phyloP scores from a whole-genome alignment of 2,329 filamentous ascomycete genomes.

The Paecilomyces variotii region DNA sequence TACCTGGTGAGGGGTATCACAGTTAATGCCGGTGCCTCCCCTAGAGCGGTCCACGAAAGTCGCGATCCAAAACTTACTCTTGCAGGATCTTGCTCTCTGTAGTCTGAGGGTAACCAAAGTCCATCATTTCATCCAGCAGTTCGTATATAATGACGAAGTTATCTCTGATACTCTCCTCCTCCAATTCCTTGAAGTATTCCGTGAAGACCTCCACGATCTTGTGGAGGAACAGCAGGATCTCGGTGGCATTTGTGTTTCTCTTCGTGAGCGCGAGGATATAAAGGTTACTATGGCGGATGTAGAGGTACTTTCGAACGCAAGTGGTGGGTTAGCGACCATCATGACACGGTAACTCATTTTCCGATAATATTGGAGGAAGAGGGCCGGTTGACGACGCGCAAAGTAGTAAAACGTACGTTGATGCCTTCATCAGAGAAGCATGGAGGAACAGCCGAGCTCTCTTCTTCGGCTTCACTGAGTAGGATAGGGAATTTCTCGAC shows the following conservation, averaged over 20 bases:
- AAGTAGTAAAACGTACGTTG: constrained; percentile 57
- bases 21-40: constrained; percentile 2
- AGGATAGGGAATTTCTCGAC: constrained; percentile 97
- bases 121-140: constrained; percentile 99
- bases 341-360: constrained; percentile 1
- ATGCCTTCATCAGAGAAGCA: constrained; percentile 99
- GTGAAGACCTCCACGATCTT: constrained; percentile 98
- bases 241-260: constrained; percentile 96
- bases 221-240: constrained; percentile 96
- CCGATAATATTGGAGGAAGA: neutral
- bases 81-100: constrained; percentile 98
- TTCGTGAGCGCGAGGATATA: constrained; percentile 97
- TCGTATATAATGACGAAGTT: constrained; percentile 99
- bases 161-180: constrained; percentile 97
- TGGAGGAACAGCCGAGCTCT: constrained; percentile 91
- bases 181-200: constrained; percentile 98
- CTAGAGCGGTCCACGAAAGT: neutral
- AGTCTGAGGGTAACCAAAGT: constrained; percentile 98
- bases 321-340: neutral
- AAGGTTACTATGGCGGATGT: constrained; percentile 98
- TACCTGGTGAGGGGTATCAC: constrained; percentile 44
- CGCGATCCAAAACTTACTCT: constrained; percentile 48
- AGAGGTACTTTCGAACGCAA: constrained; percentile 64
- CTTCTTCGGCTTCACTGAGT: constrained; percentile 96
- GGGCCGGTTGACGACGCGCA: constrained; percentile 4